phyloP scores from a whole-genome alignment of 1,139 yeast genomes.

The Taphrina pruni region DNA sequence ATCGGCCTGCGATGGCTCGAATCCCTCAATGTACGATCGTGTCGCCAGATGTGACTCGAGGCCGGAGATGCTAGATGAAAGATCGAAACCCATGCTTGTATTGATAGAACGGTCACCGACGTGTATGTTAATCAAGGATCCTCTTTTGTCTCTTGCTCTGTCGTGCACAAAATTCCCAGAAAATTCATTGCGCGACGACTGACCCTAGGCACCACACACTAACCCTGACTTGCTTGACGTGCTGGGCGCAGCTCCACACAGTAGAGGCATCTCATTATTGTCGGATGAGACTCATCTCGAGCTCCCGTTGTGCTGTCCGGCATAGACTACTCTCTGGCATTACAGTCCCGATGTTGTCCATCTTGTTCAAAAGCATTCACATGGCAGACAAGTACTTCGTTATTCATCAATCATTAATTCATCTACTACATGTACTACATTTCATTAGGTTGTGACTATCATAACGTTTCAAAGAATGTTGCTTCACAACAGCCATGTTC shows the following conservation, averaged over 20 bases:
- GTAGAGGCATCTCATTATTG: neutral
- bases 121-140: neutral
- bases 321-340: too few relatives aligned
- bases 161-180: constrained; percentile 12
- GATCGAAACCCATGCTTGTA: constrained; percentile 40
- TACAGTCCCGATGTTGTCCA: too few relatives aligned
- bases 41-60: constrained; percentile 44
- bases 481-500: too few relatives aligned
- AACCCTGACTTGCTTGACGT: neutral
- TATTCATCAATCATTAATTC: too few relatives aligned
- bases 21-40: constrained; percentile 69
- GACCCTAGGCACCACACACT: constrained; percentile 6
- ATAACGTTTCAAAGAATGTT: too few relatives aligned
- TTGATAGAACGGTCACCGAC: neutral
- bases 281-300: too few relatives aligned
- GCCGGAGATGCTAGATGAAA: constrained; percentile 31
- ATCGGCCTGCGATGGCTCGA: constrained; percentile 93
- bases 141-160: constrained; percentile 5
- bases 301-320: too few relatives aligned
- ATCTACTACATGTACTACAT: too few relatives aligned
- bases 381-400: too few relatives aligned
- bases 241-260: neutral
- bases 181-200: constrained; percentile 17
- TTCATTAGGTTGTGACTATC: too few relatives aligned
- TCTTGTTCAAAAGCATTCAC: too few relatives aligned